Base-by-base conservation (phyloP, 306 rosid species). In the Styphnolobium japonicum region DNA sequence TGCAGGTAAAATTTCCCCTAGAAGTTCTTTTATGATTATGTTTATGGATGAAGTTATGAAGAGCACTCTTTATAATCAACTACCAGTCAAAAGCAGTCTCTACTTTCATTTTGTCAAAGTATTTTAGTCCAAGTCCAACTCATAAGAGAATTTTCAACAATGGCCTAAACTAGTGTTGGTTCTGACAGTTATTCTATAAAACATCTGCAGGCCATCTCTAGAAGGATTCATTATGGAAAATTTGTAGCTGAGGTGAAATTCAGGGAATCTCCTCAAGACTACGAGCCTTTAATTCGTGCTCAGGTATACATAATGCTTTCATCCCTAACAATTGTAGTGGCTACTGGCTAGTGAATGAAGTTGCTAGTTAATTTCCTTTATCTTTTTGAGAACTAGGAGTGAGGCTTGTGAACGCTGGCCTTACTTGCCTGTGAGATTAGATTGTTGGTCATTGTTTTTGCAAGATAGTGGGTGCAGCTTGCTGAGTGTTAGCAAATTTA, bases 231-330 rank as follows among this genome's bases (percentile, higher is more conserved):
- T 48, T 93, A 90, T 55, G 99, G 99, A 62, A 93, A 87, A 80
- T 95, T 85, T 51, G 99, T 95, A 18, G 99, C 99, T 4, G 98
- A 95, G 88, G 98, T 88, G 40, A 95, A 95, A 85, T 95, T 91
- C 85, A 90, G 81, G 79, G 90, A 87, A 33, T 78, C 97, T 45
- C 93, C 99, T 16, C 76, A 84, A n/a, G 93, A 89, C 27, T 95
- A 91, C 2, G 93, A 89, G 80, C 86, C 97, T 72, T 88, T 92
- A 4, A 95, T 95, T 84, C 93, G 89, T 18, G 81, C 93, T 40
- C 67, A 87, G 99, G 99, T 31, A 8, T 2, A 39, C 45, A 18
- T 33, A 45, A 66, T 31, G 71, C 43, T 81, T 80, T 73, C 62
- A 73, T 55, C 62, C 64, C 19, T 55, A 42, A 45, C 33, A 8